phyloP scores from a whole-genome alignment of 1,284 basidiomycete genomes.

The Volvariella surrecta region DNA sequence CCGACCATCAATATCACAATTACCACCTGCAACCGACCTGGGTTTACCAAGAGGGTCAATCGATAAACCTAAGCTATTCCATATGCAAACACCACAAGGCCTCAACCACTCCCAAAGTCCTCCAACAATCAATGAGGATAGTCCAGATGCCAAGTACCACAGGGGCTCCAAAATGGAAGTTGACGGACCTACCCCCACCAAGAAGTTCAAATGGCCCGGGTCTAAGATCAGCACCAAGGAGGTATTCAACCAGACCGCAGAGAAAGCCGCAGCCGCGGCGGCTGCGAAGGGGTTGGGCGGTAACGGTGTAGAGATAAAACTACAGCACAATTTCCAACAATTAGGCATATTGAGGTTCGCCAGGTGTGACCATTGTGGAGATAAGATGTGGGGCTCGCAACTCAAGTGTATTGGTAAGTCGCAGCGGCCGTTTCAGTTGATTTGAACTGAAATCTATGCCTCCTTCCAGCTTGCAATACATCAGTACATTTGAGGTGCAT shows the following conservation, averaged over 20 bases:
- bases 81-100: slow-evolving; percentile 16
- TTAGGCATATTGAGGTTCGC: slow-evolving; percentile 84
- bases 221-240: slow-evolving; percentile 30
- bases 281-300: not conserved
- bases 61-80: slow-evolving; percentile 12
- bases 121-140: slow-evolving; percentile 30
- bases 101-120: slow-evolving; percentile 7
- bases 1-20: too few relatives aligned
- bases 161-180: slow-evolving; percentile 25
- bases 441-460: slow-evolving; percentile 7
- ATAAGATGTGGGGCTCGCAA: slow-evolving; percentile 98
- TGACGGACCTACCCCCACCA: slow-evolving; percentile 33
- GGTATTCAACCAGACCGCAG: slow-evolving; percentile 13
- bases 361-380: slow-evolving; percentile 91
- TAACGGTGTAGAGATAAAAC: slow-evolving; percentile 32
- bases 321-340: slow-evolving; percentile 85
- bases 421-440: slow-evolving; percentile 4
- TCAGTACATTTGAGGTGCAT: slow-evolving; percentile 72
- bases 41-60: slow-evolving; percentile 4
- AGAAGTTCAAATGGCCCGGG: slow-evolving; percentile 65
- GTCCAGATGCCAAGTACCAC: slow-evolving; percentile 20
- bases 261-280: too few relatives aligned
- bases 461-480: slow-evolving; percentile 49
- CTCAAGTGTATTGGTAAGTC: slow-evolving; percentile 78
- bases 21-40: not conserved